A percentile compares a stretch with the other conserved stretches of the same genome.
These are phyloP conservation scores for Cordyceps farinosa DNA, from an alignment of 2,329 filamentous ascomycete species.

Conservation along the genomic window DNA sequence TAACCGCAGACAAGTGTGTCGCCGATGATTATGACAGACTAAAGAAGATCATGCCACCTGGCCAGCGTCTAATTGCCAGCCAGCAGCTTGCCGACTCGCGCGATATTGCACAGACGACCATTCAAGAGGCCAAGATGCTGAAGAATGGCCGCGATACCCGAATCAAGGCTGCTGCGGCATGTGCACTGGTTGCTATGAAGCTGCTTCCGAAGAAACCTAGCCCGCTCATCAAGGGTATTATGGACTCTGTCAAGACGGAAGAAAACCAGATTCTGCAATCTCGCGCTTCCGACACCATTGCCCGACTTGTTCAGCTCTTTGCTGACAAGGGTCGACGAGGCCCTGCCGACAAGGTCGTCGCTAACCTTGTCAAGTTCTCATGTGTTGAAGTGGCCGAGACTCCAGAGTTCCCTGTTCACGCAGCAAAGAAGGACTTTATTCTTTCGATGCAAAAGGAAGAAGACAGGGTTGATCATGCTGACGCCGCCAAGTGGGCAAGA, in stretches of 20 bases:
- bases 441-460: conserved; percentile 96
- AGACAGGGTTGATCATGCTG: conserved; percentile 86
- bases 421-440: conserved; percentile 72
- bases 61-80: conserved; percentile 78
- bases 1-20: conserved; percentile 83
- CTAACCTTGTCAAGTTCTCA: conserved; percentile 94
- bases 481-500: conserved; percentile 83
- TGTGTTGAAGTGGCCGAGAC: conserved; percentile 98
- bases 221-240: conserved; percentile 89
- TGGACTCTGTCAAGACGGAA: conserved; percentile 96
- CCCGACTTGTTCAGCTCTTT: conserved; percentile 80
- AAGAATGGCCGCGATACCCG: conserved; percentile 83
- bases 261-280: conserved; percentile 86
- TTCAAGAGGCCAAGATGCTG: conserved; percentile 73
- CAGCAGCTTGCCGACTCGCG: conserved; percentile 77
- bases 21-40: conserved; percentile 81
- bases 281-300: conserved; percentile 81
- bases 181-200: conserved; percentile 82
- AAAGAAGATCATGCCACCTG: conserved; percentile 83
- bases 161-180: conserved; percentile 80
- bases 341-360: conserved; percentile 92
- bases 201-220: conserved; percentile 90
- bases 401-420: conserved; percentile 86
- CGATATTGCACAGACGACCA: conserved; percentile 63
- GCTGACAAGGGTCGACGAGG: conserved; percentile 74